Conservation (phyloP, 2,329 filamentous ascomycete genomes). For the Orbilia ellipsospora region DNA sequence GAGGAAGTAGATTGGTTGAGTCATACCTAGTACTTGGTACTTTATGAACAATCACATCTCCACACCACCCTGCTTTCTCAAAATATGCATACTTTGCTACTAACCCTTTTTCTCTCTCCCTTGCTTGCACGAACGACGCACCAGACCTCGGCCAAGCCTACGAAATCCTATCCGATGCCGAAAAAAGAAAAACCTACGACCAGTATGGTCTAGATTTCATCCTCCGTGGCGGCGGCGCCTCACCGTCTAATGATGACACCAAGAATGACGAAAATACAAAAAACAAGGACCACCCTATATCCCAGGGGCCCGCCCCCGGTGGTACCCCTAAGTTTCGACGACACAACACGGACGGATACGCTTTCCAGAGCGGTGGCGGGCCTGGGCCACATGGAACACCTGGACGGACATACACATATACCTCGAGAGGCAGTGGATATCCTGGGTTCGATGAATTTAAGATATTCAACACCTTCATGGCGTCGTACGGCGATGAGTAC, state of each 20-base stretch:
- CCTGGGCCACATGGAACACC: slow-evolving; percentile 33
- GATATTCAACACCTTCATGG: slow-evolving; percentile 50
- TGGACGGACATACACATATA: slow-evolving; percentile 34
- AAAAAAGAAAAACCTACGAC: slow-evolving; percentile 96
- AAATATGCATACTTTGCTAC: slow-evolving; percentile 51
- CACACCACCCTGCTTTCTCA: slow-evolving; percentile 4
- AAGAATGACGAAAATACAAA: slow-evolving; percentile 66
- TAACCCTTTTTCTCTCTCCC: slow-evolving; percentile 23
- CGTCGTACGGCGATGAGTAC: slow-evolving; percentile 36
- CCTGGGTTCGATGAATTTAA: slow-evolving; percentile 47
- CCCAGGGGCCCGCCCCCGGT: slow-evolving; percentile 65
- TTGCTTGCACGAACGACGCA: slow-evolving; percentile 3
- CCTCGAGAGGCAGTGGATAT: slow-evolving; percentile 21
- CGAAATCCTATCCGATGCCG: slow-evolving; percentile 95
- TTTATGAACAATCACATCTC: slow-evolving; percentile 8
- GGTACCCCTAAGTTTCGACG: slow-evolving; percentile 57
- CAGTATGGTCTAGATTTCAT: slow-evolving; percentile 94
- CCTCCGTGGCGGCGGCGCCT: slow-evolving; percentile 78
- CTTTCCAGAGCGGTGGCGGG: slow-evolving; percentile 22
- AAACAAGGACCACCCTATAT: slow-evolving; percentile 62
- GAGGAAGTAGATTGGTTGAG: slow-evolving; percentile 14
- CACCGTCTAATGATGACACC: slow-evolving; percentile 70
- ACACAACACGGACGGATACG: slow-evolving; percentile 50
- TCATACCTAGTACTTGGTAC: slow-evolving; percentile 17
- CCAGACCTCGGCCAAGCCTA: slow-evolving; percentile 93